Evolutionary conservation across 2,329 filamentous ascomycete genomes (phyloP).

Genomic region (Chaetomiaceae sp.): DNA sequence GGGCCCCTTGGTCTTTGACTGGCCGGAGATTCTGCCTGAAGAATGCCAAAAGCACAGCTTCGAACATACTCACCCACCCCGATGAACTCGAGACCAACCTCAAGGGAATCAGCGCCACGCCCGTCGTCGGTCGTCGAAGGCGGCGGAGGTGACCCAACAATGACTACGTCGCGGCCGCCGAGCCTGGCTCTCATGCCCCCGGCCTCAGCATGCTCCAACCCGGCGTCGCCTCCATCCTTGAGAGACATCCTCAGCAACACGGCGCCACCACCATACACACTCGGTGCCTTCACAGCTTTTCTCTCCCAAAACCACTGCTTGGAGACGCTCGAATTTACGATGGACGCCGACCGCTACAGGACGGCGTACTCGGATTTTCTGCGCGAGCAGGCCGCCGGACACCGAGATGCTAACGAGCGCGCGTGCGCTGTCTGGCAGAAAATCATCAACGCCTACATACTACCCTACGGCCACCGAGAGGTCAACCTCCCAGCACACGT

Average conservation of each 20-base stretch:
- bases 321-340: conserved; percentile 92
- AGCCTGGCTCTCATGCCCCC: conserved; percentile 40
- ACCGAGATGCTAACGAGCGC: conserved; percentile 49
- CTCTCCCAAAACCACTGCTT: conserved; percentile 95
- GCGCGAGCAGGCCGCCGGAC: conserved; percentile 36
- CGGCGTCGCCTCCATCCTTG: conserved; percentile 55
- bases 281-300: conserved; percentile 92
- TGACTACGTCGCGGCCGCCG: conserved; percentile 43
- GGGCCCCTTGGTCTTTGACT: conserved; percentile 18
- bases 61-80: conserved; percentile 40
- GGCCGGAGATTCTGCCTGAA: conserved; percentile 16
- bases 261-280: conserved; percentile 80
- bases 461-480: conserved; percentile 76
- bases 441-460: conserved; percentile 83
- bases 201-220: conserved; percentile 23
- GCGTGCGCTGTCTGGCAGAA: conserved; percentile 80
- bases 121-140: conserved; percentile 37
- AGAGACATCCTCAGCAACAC: conserved; percentile 83
- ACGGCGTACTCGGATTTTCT: conserved; percentile 46
- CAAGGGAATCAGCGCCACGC: conserved; percentile 38
- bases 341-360: conserved; percentile 83
- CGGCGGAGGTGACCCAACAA: conserved; percentile 38
- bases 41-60: conserved; percentile 44
- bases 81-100: conserved; percentile 36
- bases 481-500: conserved; percentile 86